Conservation (phyloP, 2,329 filamentous ascomycete genomes). For the Trichoderma aggressivum region DNA sequence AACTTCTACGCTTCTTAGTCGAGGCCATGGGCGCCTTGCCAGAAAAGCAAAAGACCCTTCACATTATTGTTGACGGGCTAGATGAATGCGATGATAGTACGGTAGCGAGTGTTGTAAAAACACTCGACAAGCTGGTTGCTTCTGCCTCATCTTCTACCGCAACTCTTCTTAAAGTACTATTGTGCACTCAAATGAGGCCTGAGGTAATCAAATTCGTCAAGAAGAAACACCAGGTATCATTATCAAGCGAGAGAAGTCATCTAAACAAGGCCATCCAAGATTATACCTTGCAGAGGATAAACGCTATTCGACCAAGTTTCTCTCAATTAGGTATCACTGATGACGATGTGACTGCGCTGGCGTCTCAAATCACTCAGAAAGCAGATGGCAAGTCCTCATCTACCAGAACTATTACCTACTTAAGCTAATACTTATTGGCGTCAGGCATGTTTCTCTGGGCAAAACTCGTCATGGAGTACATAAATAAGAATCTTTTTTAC, state of each 20-base stretch:
- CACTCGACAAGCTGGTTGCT: not conserved
- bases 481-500: constrained; percentile 32
- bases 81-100: not conserved
- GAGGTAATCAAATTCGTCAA: not conserved
- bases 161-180: not conserved
- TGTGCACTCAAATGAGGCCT: not conserved
- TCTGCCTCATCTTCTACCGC: not conserved
- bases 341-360: constrained; percentile 21
- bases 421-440: not conserved
- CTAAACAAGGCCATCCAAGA: not conserved
- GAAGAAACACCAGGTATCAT: not conserved
- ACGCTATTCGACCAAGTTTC: not conserved
- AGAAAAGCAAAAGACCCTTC: not conserved
- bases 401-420: not conserved
- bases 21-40: not conserved
- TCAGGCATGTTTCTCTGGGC: constrained; percentile 39
- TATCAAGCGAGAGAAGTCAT: not conserved
- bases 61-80: not conserved
- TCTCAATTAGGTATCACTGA: constrained; percentile 16
- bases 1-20: not conserved
- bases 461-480: constrained; percentile 34
- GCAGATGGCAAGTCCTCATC: constrained; percentile 26
- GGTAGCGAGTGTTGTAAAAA: not conserved
- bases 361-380: constrained; percentile 23
- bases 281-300: constrained; percentile 2